Evolutionary conservation across 495 filamentous ascomycete species (phyloP), one percentile per base, ranked within the genome.

Genomic region (Chaetomidium leptoderma): DNA sequence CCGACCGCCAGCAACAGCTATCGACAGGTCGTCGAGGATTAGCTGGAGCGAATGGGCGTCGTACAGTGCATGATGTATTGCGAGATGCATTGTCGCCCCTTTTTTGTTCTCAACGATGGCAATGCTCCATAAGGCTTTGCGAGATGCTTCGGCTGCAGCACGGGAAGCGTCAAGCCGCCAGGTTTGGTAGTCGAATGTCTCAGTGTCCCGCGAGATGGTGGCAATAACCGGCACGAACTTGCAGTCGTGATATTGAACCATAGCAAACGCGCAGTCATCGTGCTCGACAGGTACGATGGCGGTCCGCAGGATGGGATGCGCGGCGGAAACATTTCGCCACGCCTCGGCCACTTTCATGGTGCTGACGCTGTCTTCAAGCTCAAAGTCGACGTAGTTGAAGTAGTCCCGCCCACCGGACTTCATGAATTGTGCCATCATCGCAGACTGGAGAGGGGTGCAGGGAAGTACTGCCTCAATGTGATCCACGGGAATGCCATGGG

Each of bases 61-160:
- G 60, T 91, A 93, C 1, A 95, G 71, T 3, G 87, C 86, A 70
- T 95, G 90, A 51, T 90, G 83, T 6, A 80, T 74, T 0, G 68
- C 70, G 13, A 78, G 59, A 30, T 77, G 74, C 67, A 76, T 60
- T 75, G 83, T 59, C 68, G 76, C 26, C 21, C 49, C 60, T 8
- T 51, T 7, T 9, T 40, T 54, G 0, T 45, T 4, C 8, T 70
- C 59, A 2, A 69, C 50, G 6, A 72, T 19, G 4, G 60, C 52
- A 33, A 69, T 58, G 2, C 55, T 48, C 74, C 76, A 80, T 5
- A 69, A 69, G 16, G 58, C 44, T 0, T 32, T 11, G 11, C 66
- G 50, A 4, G 69, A 44, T 3, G 45, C 37, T 6, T 57, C 2
- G 1, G 67, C 16, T 6, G 61, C 66, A 9, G 54, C 35, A 0